Conservation (phyloP, 495 filamentous ascomycete species). For the Xylaria telfairii region DNA sequence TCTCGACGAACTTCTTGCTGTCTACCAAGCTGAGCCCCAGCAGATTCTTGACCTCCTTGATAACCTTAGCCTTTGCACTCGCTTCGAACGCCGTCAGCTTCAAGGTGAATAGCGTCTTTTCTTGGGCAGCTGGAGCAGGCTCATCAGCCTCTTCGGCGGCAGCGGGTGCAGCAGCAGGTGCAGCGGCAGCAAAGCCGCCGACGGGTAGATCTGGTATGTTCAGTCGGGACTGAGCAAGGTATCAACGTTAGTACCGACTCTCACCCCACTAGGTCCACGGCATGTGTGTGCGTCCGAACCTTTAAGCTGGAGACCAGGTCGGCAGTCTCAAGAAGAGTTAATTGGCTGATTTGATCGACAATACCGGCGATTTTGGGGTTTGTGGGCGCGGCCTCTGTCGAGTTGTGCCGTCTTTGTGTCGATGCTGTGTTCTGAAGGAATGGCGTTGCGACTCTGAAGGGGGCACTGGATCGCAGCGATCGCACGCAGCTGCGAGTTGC, state of each 20-base stretch:
- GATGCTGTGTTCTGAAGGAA: constrained; percentile 45
- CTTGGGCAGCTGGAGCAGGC: constrained; percentile 81
- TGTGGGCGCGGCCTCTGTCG: constrained; percentile 67
- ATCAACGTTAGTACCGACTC: constrained; percentile 29
- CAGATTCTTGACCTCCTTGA: constrained; percentile 98
- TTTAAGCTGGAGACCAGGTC: constrained; percentile 92
- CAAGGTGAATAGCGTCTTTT: constrained; percentile 97
- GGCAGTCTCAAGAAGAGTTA: constrained; percentile 96
- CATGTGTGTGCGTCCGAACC: constrained; percentile 49
- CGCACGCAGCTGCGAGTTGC: constrained; percentile 66
- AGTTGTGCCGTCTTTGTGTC: constrained; percentile 68
- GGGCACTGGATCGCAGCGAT: constrained; percentile 51
- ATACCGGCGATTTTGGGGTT: constrained; percentile 91
- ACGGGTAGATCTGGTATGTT: constrained; percentile 98
- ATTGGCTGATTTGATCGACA: constrained; percentile 96
- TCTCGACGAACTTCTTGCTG: constrained; percentile 99
- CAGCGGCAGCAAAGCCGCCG: constrained; percentile 71
- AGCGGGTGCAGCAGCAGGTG: constrained; percentile 59
- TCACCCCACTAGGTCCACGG: neutral
- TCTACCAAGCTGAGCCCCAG: constrained; percentile 95
- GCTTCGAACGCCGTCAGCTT: constrained; percentile 91
- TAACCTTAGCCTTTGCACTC: constrained; percentile 91
- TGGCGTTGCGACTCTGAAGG: constrained; percentile 48
- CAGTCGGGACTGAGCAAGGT: constrained; percentile 73
- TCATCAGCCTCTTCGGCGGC: constrained; percentile 76